Base-by-base conservation (phyloP, 768 basidiomycete species). In the Trametes cubensis region DNA sequence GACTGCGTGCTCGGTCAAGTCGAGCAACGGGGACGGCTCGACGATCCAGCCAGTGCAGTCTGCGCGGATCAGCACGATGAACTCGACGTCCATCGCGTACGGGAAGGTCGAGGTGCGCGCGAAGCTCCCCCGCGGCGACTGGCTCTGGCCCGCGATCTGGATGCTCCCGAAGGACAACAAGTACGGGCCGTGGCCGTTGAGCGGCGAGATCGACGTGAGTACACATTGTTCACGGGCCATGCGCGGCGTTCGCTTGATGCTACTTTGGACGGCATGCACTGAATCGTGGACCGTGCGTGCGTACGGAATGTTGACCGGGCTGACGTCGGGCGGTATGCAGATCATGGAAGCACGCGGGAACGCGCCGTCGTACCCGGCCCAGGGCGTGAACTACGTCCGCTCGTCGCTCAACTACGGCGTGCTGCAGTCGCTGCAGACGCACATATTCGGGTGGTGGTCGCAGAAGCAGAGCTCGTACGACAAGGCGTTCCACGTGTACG, bases 341-440 rank as follows among this genome's bases (percentile, higher is more conserved):
- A 78, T 84, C 62, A 78, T 78, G 81, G 84, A 75, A 77, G 85
- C 76, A 63, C 81, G 78, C 67, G 81, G 82, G 23, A 84, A 81
- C 72, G 68, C 69, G 20, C 75, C 76, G n/a, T 71, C 73, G 14
- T 79, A 82, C 68, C 61, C 73, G 11, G 75, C 70, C 0, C 76
- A 80, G 66, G 81, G 82, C 52, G 70, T 74, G 58, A 80, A 81
- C 71, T 81, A 75, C 63, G 78, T 81, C 21, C 77, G 86, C 58
- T 81, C 85, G 6, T 79, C 83, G 34, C 74, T 95, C 21, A 86
- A 86, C 72, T 95, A 88, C 75, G 92, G 91, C 2, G 83, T 83
- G 40, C 69, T 84, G 10, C 68, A 75, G 45, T 63, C 74, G 0
- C 69, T 84, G 1, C 67, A 80, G 46, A 76, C 75, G 60, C 71